Percentiles rank a stretch among this genome's conserved stretches.
These are phyloP conservation scores for Penicillium janthinellum DNA, from an alignment of 2,329 filamentous ascomycete species.

Conservation along the genomic window DNA sequence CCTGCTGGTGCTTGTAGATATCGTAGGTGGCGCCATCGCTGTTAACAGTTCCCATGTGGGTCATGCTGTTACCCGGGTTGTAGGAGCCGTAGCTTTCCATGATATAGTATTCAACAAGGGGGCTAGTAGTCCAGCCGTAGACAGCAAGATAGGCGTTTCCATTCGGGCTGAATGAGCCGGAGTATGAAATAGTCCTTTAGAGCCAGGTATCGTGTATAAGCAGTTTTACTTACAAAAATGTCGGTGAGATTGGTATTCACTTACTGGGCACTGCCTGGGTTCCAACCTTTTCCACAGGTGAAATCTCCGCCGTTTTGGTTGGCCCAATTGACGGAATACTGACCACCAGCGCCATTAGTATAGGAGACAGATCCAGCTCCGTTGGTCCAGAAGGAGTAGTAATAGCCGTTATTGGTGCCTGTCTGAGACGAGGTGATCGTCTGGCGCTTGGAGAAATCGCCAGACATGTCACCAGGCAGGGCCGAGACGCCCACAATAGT, in stretches of 20 bases:
- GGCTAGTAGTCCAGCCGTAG: slow-evolving; percentile 47
- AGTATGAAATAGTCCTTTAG: neutral
- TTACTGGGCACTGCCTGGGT: slow-evolving; percentile 54
- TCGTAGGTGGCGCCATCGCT: slow-evolving; percentile 43
- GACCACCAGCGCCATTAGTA: slow-evolving; percentile 48
- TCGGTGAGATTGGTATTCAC: slow-evolving; percentile 6
- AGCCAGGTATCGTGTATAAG: too few relatives aligned
- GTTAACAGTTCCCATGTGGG: slow-evolving; percentile 37
- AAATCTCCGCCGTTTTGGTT: slow-evolving; percentile 16
- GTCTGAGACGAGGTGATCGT: slow-evolving; percentile 30
- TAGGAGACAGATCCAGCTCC: slow-evolving; percentile 49
- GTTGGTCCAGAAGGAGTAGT: slow-evolving; percentile 55
- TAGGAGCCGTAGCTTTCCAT: slow-evolving; percentile 38
- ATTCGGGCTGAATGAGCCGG: slow-evolving; percentile 31
- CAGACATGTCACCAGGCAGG: slow-evolving; percentile 22
- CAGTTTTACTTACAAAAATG: neutral
- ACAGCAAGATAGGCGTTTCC: slow-evolving; percentile 39
- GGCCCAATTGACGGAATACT: slow-evolving; percentile 22
- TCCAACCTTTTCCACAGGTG: slow-evolving; percentile 59
- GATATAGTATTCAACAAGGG: slow-evolving; percentile 43
- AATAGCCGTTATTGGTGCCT: slow-evolving; percentile 49
- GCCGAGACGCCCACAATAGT: slow-evolving; percentile 25
- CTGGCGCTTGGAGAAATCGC: slow-evolving; percentile 12
- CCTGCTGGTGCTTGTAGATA: slow-evolving; percentile 40
- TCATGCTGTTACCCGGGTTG: slow-evolving; percentile 34